phyloP scores from a whole-genome alignment of 352 stramenopile genomes.

The Pythium sp. region DNA sequence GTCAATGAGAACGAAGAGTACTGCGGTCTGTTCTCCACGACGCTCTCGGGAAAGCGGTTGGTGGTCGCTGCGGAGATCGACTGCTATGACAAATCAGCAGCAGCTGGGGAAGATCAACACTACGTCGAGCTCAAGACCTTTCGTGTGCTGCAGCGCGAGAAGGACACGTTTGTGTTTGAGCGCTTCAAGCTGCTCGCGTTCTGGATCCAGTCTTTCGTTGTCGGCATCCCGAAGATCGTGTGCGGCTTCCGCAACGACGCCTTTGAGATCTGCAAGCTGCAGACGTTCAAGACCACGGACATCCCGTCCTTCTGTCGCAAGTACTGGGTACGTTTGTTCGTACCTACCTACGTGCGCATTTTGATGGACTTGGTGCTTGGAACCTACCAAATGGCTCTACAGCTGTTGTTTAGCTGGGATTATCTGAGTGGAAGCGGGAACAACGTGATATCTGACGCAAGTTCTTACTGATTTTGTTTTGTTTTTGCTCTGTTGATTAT shows the following conservation, averaged over 20 bases:
- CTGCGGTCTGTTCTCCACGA: slow-evolving; percentile 63
- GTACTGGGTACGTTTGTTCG: slow-evolving; percentile 54
- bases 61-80: slow-evolving; percentile 69
- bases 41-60: slow-evolving; percentile 45
- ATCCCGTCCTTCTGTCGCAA: slow-evolving; percentile 66
- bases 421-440: neutral
- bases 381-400: neutral
- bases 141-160: slow-evolving; percentile 45
- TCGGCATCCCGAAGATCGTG: slow-evolving; percentile 67
- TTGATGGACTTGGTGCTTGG: neutral
- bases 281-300: slow-evolving; percentile 59
- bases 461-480: neutral
- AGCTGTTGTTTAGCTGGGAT: neutral
- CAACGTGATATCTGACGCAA: neutral
- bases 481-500: neutral
- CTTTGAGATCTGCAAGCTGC: slow-evolving; percentile 60
- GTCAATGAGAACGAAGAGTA: slow-evolving; percentile 72
- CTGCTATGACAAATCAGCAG: slow-evolving; percentile 32
- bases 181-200: slow-evolving; percentile 80
- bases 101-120: neutral
- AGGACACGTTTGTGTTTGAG: slow-evolving; percentile 74
- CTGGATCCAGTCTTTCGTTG: slow-evolving; percentile 83
- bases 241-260: slow-evolving; percentile 68
- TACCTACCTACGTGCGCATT: neutral
- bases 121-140: slow-evolving; percentile 82